Percentiles rank a stretch among this genome's conserved stretches.
phyloP scores from a whole-genome alignment of 352 stramenopile genomes.

The Globisporangium okanoganense region DNA sequence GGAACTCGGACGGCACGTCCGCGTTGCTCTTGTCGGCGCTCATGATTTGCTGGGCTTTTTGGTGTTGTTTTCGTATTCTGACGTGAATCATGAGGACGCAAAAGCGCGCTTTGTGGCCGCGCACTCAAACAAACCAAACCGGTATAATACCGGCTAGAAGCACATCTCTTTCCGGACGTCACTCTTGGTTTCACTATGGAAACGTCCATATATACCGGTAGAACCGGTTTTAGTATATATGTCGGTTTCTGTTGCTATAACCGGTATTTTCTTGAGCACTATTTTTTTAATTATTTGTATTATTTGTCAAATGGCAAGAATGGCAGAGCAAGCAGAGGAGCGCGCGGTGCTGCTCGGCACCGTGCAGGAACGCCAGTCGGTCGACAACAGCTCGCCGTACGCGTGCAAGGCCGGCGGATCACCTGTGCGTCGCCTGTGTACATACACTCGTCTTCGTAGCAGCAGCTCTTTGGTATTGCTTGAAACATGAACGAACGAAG shows the following conservation, averaged over 20 bases:
- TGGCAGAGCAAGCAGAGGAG: conserved; percentile 35
- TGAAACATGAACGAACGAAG: neutral
- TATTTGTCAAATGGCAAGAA: no score
- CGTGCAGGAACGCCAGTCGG: conserved; percentile 58
- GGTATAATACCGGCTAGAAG: neutral
- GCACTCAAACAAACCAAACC: no score
- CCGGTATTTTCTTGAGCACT: no score
- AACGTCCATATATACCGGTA: no score
- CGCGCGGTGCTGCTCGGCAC: conserved; percentile 63
- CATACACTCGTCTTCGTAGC: conserved; percentile 1
- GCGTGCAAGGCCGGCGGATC: conserved; percentile 76
- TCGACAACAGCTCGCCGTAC: conserved; percentile 62
- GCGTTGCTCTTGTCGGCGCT: conserved; percentile 34
- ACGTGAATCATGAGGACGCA: conserved; percentile 11
- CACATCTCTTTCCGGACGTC: no score
- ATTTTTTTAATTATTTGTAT: neutral
- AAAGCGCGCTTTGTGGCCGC: conserved; percentile 1
- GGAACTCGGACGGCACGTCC: conserved; percentile 83
- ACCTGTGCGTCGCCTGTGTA: conserved; percentile 37
- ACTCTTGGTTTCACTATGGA: no score
- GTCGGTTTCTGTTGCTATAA: no score
- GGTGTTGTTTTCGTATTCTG: conserved; percentile 8
- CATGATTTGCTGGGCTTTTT: conserved; percentile 5
- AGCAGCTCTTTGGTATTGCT: neutral
- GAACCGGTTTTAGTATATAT: no score